Evolutionary conservation across 352 stramenopile species (phyloP), one percentile per base, ranked within the genome.

Genomic region (Pythium myriotylum): DNA sequence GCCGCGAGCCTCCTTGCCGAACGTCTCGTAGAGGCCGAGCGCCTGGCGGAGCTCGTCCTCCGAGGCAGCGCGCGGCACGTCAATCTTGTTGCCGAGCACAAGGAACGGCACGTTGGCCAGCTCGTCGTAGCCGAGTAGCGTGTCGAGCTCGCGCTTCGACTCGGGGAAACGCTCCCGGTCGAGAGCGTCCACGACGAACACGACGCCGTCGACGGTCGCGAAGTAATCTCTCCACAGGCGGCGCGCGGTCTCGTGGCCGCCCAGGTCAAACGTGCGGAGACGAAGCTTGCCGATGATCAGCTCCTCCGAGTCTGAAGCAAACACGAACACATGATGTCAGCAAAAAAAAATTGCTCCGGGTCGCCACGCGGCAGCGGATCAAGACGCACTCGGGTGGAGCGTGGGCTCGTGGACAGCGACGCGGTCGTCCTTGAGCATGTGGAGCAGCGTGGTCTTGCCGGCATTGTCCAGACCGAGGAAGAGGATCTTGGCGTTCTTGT

Each of bases 401-500:
- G 96, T 99, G 33, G 96, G 96, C 70, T 98, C 90, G 73, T 98
- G 95, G 45, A 98, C 91, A 33, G 96, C 93, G 17, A 99, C 93
- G 60, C 96, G 84, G 78, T 98, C 96, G 58, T 99, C 97, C 89
- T 99, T 99, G 26, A 99, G 89, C 96, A 99, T 99, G 84, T 99
- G 97, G 57, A 99, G 79, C 35, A 99, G 79, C 24, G 98, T 99
- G 13, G 98, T 99, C 82, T 99, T 99, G 70, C 98, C 98, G 46
- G 98, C 98, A 85, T 99, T 99, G 77, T 99, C 98, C 26, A 99
- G 79, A 24, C 98, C 98, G 24, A 99, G 75, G 82, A 99, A 99
- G 39, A 99, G 73, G 74, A 99, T 99, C 83, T 99, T 99, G 67
- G 97, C 98, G 76, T 98, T 99, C 86, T 99, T 99, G 83, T 99